phyloP scores from a whole-genome alignment of 495 filamentous ascomycete species.

The Aspergillus nidulans region DNA sequence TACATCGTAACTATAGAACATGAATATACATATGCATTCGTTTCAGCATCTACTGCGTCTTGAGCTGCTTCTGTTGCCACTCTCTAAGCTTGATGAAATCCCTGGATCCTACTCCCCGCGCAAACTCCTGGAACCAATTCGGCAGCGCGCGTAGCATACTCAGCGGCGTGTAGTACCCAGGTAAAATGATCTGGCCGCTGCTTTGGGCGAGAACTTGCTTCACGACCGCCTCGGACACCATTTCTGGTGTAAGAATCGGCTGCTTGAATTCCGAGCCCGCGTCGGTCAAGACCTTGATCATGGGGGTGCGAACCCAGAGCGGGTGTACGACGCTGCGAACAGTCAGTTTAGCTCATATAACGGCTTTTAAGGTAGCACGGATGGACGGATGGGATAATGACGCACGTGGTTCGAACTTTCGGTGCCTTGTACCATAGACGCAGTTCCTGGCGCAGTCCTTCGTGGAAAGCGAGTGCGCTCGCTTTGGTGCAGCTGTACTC shows the following conservation, averaged over 20 bases:
- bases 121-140: conserved; percentile 37
- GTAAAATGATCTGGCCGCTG: conserved; percentile 42
- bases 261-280: conserved; percentile 33
- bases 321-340: conserved; percentile 37
- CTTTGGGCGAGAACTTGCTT: conserved; percentile 39
- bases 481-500: conserved; percentile 58
- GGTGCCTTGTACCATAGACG: conserved; percentile 38
- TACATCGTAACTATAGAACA: neutral
- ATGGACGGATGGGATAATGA: neutral
- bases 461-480: conserved; percentile 53
- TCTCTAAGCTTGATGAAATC: conserved; percentile 19
- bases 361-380: too few species aligned
- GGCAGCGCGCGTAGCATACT: conserved; percentile 36
- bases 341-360: neutral
- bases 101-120: conserved; percentile 26
- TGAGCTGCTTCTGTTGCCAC: neutral
- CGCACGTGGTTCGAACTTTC: conserved; percentile 41
- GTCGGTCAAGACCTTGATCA: conserved; percentile 40
- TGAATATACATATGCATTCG: neutral
- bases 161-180: conserved; percentile 14
- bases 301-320: conserved; percentile 42
- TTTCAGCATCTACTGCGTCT: neutral
- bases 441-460: conserved; percentile 43
- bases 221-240: conserved; percentile 34
- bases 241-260: conserved; percentile 34